Evolutionary conservation across 2,329 filamentous ascomycete species (phyloP).

Genomic region (Xylaria sp.): DNA sequence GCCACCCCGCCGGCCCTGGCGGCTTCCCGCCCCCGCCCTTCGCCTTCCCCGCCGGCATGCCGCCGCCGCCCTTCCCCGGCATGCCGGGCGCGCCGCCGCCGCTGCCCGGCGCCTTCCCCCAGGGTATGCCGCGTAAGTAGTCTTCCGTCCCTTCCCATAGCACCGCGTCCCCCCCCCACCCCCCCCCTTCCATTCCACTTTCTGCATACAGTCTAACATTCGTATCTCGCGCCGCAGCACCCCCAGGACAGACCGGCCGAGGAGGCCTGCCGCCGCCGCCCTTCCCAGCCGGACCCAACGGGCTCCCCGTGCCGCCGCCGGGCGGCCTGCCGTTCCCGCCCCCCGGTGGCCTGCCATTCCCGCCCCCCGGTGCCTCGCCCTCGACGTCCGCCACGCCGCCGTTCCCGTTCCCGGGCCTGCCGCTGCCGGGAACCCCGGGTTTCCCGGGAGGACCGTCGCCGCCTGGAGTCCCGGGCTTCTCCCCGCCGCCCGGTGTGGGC

Average conservation of each 20-base stretch:
- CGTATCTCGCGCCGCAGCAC: conserved; percentile 45
- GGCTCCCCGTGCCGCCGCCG: conserved; percentile 40
- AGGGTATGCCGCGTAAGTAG: conserved; percentile 58
- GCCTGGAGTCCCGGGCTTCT: conserved; percentile 34
- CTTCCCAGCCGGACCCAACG: conserved; percentile 39
- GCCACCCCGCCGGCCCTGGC: conserved; percentile 36
- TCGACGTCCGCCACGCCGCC: conserved; percentile 55
- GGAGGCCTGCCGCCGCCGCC: conserved; percentile 53
- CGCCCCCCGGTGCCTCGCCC: conserved; percentile 41
- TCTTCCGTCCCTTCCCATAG: background rate
- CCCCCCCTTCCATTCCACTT: too few species aligned
- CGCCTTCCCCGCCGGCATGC: conserved; percentile 38
- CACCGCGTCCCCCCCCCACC: too few species aligned
- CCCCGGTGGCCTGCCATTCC: conserved; percentile 36
- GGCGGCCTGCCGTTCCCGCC: conserved; percentile 39
- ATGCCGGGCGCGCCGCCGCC: conserved; percentile 45
- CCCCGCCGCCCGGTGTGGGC: conserved; percentile 38
- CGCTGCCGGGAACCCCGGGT: conserved; percentile 41
- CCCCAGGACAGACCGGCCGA: conserved; percentile 47
- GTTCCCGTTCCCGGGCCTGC: conserved; percentile 52
- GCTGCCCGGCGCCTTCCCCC: conserved; percentile 57
- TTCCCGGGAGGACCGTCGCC: conserved; percentile 45
- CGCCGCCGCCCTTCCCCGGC: conserved; percentile 49
- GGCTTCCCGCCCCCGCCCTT: conserved; percentile 35
- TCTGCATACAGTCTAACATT: conserved; percentile 13